Conservation (phyloP, 2,329 filamentous ascomycete genomes). For the Epichloe aotearoae region DNA sequence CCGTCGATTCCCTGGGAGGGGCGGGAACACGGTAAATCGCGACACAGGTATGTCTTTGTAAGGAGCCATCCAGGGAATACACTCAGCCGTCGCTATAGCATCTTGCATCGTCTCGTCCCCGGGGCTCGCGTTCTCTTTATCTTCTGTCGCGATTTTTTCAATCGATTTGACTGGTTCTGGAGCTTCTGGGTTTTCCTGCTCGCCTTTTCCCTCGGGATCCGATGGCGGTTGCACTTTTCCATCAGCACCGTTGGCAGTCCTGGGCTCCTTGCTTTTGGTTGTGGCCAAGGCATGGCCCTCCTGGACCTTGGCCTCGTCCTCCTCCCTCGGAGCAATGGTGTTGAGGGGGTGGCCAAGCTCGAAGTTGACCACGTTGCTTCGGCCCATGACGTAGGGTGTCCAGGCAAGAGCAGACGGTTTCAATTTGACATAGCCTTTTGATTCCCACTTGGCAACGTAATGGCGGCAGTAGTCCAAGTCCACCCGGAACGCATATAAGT, state of each 20-base stretch:
- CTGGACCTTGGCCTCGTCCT: conserved; percentile 39
- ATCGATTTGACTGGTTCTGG: conserved; percentile 17
- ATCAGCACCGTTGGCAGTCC: conserved; percentile 6
- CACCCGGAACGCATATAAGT: conserved; percentile 76
- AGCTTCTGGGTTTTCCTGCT: conserved; percentile 6
- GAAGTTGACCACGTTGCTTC: conserved; percentile 68
- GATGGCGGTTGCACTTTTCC: conserved; percentile 5
- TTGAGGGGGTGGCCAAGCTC: conserved; percentile 70
- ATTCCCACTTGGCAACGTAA: conserved; percentile 80
- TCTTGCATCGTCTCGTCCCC: conserved; percentile 16
- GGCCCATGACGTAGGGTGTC: conserved; percentile 96
- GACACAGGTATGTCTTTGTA: conserved; percentile 51
- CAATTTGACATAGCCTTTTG: conserved; percentile 75
- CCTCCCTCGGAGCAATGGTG: conserved; percentile 77
- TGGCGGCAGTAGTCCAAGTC: conserved; percentile 76
- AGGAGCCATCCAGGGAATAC: conserved; percentile 29
- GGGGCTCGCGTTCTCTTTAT: conserved; percentile 19
- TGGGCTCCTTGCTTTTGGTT: not conserved
- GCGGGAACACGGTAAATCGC: conserved; percentile 69
- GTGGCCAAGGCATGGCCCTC: conserved; percentile 13
- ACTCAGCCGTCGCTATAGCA: conserved; percentile 10
- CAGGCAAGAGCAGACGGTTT: conserved; percentile 72
- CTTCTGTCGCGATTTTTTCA: conserved; percentile 15
- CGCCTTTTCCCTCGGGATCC: not conserved
- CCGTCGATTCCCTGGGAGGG: conserved; percentile 38